phyloP scores from a whole-genome alignment of 768 basidiomycete genomes.

The Pleurotus djamor region DNA sequence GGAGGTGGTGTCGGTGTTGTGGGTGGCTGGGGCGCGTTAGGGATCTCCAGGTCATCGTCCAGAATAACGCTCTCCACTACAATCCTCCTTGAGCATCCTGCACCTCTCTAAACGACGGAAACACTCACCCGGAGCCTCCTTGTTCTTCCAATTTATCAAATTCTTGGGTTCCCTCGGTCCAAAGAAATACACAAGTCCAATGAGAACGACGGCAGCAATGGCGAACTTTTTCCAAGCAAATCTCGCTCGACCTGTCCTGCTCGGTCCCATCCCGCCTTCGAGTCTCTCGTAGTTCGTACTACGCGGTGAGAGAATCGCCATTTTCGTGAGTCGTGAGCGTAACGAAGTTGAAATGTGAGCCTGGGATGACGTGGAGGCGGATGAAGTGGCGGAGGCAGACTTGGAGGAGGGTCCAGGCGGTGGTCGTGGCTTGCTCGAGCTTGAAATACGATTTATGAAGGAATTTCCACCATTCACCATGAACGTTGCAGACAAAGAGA shows the following conservation, averaged over 20 bases:
- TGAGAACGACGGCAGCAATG: slow-evolving; percentile 51
- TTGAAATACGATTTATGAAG: not conserved
- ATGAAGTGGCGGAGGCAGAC: not conserved
- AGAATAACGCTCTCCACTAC: not conserved
- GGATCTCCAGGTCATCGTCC: not conserved
- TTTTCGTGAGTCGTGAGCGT: not conserved
- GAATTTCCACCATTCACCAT: slow-evolving; percentile 8
- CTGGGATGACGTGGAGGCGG: not conserved
- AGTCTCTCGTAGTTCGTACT: slow-evolving; percentile 28
- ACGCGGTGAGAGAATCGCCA: slow-evolving; percentile 20
- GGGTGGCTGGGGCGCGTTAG: not conserved
- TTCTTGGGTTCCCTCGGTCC: slow-evolving; percentile 38
- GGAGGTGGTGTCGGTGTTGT: not conserved
- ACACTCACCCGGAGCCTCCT: not conserved
- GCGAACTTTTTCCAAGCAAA: slow-evolving; percentile 70
- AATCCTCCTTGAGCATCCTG: not conserved
- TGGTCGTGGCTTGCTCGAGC: not conserved
- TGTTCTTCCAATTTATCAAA: not conserved
- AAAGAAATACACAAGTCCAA: slow-evolving; percentile 67
- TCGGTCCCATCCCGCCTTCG: slow-evolving; percentile 46
- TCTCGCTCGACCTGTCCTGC: slow-evolving; percentile 20
- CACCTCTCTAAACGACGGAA: not conserved
- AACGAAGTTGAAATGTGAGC: not conserved
- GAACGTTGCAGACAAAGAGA: not conserved
- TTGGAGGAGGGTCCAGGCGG: not conserved